Conservation (phyloP, 1,139 yeast genomes). For the Candida sp. region DNA sequence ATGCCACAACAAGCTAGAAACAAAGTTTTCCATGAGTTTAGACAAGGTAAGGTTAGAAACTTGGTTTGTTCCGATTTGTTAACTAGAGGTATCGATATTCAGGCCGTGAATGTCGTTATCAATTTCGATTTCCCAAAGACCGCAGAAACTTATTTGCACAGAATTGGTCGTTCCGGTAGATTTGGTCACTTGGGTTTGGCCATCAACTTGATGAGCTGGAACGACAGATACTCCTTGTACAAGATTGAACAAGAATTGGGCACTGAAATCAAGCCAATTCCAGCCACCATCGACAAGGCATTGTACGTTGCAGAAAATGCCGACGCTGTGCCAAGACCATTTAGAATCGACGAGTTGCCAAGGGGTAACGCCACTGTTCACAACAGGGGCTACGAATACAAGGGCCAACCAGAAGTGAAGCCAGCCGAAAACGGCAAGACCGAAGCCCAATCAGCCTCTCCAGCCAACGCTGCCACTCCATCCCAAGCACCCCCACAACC, state of each 20-base stretch:
- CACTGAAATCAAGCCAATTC: conserved; percentile 97
- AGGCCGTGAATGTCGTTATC: conserved; percentile 97
- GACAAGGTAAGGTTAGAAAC: conserved; percentile 98
- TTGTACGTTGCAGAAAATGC: conserved; percentile 87
- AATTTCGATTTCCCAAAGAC: conserved; percentile 99
- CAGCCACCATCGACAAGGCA: conserved; percentile 84
- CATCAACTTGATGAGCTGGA: conserved; percentile 95
- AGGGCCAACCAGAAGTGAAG: conserved; percentile 49
- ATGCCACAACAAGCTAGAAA: conserved; percentile 99
- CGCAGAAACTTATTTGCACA: conserved; percentile 96
- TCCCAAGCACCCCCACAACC: conserved; percentile 18
- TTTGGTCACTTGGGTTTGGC: conserved; percentile 99
- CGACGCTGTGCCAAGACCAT: conserved; percentile 83
- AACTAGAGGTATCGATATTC: conserved; percentile 99
- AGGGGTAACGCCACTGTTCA: conserved; percentile 48
- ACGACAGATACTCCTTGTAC: conserved; percentile 91
- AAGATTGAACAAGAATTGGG: conserved; percentile 98
- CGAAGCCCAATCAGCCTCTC: conserved; percentile 11
- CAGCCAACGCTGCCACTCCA: conserved; percentile 18
- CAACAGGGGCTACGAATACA: conserved; percentile 44
- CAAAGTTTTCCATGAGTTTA: conserved; percentile 97
- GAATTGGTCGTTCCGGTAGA: conserved; percentile 99
- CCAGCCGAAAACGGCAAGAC: conserved; percentile 21
- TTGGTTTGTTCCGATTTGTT: conserved; percentile 95
- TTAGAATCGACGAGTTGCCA: conserved; percentile 73